A percentile compares a stretch with the other conserved stretches of the same genome.
phyloP scores from a whole-genome alignment of 805 yeast species.

The Candida ortonii region DNA sequence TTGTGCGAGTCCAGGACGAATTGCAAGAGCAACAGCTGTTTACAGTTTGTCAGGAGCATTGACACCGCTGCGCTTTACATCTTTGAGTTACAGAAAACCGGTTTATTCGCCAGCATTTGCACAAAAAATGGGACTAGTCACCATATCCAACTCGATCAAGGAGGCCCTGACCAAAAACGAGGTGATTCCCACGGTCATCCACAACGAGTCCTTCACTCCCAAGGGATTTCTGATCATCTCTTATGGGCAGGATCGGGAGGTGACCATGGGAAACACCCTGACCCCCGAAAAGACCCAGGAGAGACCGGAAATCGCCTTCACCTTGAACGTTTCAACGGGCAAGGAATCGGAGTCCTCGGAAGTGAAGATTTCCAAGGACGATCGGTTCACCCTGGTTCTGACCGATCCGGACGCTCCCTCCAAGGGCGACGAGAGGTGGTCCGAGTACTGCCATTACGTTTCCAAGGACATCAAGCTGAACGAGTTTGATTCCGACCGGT shows the following conservation, averaged over 20 bases:
- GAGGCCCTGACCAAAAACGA: slow-evolving; percentile 49
- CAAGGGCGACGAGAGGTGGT: slow-evolving; percentile 78
- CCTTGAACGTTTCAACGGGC: slow-evolving; percentile 42
- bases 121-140: slow-evolving; percentile 36
- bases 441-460: slow-evolving; percentile 80
- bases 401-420: slow-evolving; percentile 97
- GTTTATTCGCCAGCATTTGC: background rate
- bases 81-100: no score
- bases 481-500: slow-evolving; percentile 34
- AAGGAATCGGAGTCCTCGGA: slow-evolving; percentile 36
- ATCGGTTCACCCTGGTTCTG: slow-evolving; percentile 67
- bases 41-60: no score
- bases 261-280: slow-evolving; percentile 76
- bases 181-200: slow-evolving; percentile 52
- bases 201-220: slow-evolving; percentile 35
- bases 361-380: slow-evolving; percentile 41
- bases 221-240: slow-evolving; percentile 62
- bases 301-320: slow-evolving; percentile 65
- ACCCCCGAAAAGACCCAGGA: slow-evolving; percentile 62
- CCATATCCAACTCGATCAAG: slow-evolving; percentile 53
- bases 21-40: no score
- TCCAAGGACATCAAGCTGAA: slow-evolving; percentile 50
- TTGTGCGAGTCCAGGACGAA: no score
- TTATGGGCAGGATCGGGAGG: slow-evolving; percentile 58
- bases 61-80: no score